Conservation (phyloP, 176 grass and related monocot genomes). For the Triticum monococcum region DNA sequence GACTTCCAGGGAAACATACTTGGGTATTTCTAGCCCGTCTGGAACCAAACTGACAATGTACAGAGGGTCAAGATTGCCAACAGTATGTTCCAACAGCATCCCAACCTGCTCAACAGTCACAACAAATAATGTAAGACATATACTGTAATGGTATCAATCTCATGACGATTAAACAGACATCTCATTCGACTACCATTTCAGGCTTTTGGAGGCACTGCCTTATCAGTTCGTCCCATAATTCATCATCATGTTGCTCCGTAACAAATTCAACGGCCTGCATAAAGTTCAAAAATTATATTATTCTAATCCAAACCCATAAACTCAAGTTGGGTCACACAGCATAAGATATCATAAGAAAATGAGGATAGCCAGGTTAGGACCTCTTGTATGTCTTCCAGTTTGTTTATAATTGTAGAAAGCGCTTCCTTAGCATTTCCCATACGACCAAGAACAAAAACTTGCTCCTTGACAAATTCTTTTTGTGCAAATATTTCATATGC, state of each 20-base stretch:
- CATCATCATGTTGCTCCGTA: slow-evolving; percentile 87
- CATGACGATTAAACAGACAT: slow-evolving; percentile 22
- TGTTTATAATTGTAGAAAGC: slow-evolving; percentile 89
- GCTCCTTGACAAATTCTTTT: slow-evolving; percentile 79
- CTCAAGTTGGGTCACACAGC: slow-evolving; percentile 3
- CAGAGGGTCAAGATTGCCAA: slow-evolving; percentile 95
- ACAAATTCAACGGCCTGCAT: slow-evolving; percentile 97
- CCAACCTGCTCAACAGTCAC: slow-evolving; percentile 70
- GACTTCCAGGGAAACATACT: slow-evolving; percentile 32
- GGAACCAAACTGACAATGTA: slow-evolving; percentile 97
- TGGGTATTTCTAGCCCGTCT: slow-evolving; percentile 96
- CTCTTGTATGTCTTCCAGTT: slow-evolving; percentile 90
- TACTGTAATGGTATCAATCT: background rate
- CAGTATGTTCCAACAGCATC: slow-evolving; percentile 95
- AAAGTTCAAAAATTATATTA: slow-evolving; percentile 29
- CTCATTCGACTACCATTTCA: slow-evolving; percentile 73
- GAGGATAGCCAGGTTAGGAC: slow-evolving; percentile 31
- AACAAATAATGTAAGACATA: slow-evolving; percentile 4
- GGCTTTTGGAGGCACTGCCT: slow-evolving; percentile 84
- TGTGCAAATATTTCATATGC: slow-evolving; percentile 82
- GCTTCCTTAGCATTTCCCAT: slow-evolving; percentile 99
- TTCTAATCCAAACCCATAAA: background rate
- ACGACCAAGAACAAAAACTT: slow-evolving; percentile 87
- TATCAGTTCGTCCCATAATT: slow-evolving; percentile 94
- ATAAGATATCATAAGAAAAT: slow-evolving; percentile 9